Base-by-base conservation (phyloP, 148 eudicot species). In the Diospyros kaki region DNA sequence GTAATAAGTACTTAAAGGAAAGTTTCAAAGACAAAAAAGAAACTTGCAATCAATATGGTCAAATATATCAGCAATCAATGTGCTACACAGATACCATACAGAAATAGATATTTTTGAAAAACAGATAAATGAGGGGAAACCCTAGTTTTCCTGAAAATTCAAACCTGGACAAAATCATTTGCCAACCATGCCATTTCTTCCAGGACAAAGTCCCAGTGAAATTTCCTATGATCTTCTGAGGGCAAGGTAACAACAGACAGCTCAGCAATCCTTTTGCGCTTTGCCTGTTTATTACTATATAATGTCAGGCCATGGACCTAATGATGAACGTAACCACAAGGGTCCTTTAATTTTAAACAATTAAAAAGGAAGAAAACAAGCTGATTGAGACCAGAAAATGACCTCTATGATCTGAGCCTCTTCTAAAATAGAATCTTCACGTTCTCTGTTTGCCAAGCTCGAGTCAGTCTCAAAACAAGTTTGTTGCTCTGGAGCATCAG, bases 181-280 rank as follows among this genome's bases (percentile, higher is more conserved):
- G 99, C 96, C 87, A 96, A 65, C 99, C 99, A 96, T 73, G 89
- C 79, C 98, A 96, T 93, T 79, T 96, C 99, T 78, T 93, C 98
- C 71, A 96, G 86, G 43, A 96, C 98, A 81, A 86, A 89, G 77
- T 86, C 91, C 99, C 99, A 96, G 2, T 91, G 93, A 77, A 94
- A 82, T 84, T 82, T 90, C 45, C 55, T 83, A 73, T 77, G 80
- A 63, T 78, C 80, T 73, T 86, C 88, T 61, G 12, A 71, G 13
- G 85, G 85, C 38, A 81, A 68, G 38, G 80, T 78, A 69, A 79
- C 84, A 74, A 82, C 63, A 61, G 94, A 91, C 69, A 93, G 84
- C 77, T 88, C 94, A 4, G 89, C 91, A 64, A 93, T 89, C 84
- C 90, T 87, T 78, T 93, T 89, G 64, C 84, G 90, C 73, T 89